Percentiles rank a stretch among this genome's conserved stretches.
Conservation (phyloP, 2,329 filamentous ascomycete genomes). For the Eutypella sp. region DNA sequence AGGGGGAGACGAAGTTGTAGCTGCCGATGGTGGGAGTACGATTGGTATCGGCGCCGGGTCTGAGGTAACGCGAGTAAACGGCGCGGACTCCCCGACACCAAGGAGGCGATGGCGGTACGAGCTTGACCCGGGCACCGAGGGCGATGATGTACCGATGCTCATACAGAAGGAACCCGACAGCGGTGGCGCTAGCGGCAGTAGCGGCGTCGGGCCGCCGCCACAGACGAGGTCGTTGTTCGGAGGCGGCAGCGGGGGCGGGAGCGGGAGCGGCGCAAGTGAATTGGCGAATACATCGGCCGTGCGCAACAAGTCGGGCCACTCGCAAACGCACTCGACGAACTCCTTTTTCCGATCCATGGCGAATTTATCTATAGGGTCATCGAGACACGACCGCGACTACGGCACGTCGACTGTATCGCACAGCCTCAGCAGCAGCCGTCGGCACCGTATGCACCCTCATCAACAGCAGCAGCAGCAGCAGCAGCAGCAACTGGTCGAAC, state of each 20-base stretch:
- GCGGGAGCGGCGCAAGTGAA: constrained; percentile 44
- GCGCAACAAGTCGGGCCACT: constrained; percentile 54
- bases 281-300: constrained; percentile 16
- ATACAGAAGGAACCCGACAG: constrained; percentile 64
- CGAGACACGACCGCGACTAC: neutral
- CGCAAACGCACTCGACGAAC: constrained; percentile 44
- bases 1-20: constrained; percentile 29
- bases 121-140: constrained; percentile 67
- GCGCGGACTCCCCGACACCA: constrained; percentile 33
- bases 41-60: constrained; percentile 29
- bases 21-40: constrained; percentile 26
- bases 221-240: constrained; percentile 51
- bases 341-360: constrained; percentile 85
- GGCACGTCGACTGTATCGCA: no score
- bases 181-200: constrained; percentile 12
- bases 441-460: no score
- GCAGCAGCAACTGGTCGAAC: constrained; percentile 35
- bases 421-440: no score
- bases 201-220: constrained; percentile 9
- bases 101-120: constrained; percentile 80
- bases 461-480: constrained; percentile 47
- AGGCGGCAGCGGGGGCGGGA: constrained; percentile 45
- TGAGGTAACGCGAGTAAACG: constrained; percentile 31
- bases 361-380: constrained; percentile 54
- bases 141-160: constrained; percentile 79